Percentiles rank a stretch among this genome's conserved stretches.
These are phyloP conservation scores for Eragrostis curvula DNA, from an alignment of 176 grass and related monocot species.

Conservation along the genomic window DNA sequence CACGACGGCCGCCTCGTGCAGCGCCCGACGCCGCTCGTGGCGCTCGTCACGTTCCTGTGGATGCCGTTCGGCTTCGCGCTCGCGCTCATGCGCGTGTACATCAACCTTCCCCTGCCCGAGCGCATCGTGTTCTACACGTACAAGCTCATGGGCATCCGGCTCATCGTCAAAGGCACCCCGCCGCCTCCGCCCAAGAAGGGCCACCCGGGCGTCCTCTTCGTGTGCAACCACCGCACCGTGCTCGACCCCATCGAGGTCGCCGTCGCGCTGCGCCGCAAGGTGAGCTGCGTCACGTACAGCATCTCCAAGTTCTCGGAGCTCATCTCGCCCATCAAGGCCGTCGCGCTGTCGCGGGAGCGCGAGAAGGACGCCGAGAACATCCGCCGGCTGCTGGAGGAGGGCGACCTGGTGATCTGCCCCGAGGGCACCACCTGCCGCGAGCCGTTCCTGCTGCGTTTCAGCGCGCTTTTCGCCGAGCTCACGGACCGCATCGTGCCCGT, in stretches of 20 bases:
- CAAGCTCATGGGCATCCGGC: conserved; percentile 92
- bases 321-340: conserved; percentile 93
- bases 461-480: conserved; percentile 97
- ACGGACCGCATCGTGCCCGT: conserved; percentile 96
- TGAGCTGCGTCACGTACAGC: conserved; percentile 97
- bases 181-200: conserved; percentile 81
- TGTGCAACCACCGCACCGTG: conserved; percentile 96
- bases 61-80: conserved; percentile 90
- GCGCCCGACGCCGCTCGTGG: conserved; percentile 78
- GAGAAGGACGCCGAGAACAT: conserved; percentile 90
- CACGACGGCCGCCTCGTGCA: conserved; percentile 89
- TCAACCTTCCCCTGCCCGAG: conserved; percentile 93
- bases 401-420: conserved; percentile 95
- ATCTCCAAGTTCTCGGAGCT: conserved; percentile 97
- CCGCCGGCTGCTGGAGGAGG: conserved; percentile 77
- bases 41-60: conserved; percentile 92
- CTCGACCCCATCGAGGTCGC: conserved; percentile 82
- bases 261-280: conserved; percentile 87
- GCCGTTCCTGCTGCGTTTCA: conserved; percentile 90
- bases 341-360: conserved; percentile 77
- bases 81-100: conserved; percentile 76
- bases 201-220: conserved; percentile 84
- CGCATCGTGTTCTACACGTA: conserved; percentile 92
- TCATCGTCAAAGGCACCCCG: conserved; percentile 75
- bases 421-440: conserved; percentile 98